Evolutionary conservation across 2,329 filamentous ascomycete genomes (phyloP).

Genomic region (Keithomyces neogunnii): DNA sequence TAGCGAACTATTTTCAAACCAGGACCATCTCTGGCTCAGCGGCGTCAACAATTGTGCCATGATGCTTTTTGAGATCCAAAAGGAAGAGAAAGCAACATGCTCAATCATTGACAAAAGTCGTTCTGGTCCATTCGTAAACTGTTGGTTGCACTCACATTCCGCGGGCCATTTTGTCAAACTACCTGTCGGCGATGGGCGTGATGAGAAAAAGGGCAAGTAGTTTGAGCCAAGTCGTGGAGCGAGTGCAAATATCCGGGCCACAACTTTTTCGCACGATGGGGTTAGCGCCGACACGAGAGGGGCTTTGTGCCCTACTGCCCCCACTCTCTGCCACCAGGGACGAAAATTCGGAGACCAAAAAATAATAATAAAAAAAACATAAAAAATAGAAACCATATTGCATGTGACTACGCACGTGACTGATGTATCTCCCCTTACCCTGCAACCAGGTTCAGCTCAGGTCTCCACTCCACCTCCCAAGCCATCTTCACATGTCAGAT

Average conservation of each 20-base stretch:
- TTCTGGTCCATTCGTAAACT: neutral
- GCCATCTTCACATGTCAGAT: no score
- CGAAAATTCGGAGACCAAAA: neutral
- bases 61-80: neutral
- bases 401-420: no score
- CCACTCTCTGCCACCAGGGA: neutral
- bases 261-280: conserved; percentile 19
- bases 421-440: neutral
- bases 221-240: conserved; percentile 15
- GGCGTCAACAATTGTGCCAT: neutral
- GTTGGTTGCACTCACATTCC: conserved; percentile 45
- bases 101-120: conserved; percentile 1
- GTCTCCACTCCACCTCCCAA: neutral
- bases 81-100: no score
- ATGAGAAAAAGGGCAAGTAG: conserved; percentile 22
- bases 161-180: conserved; percentile 51
- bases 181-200: conserved; percentile 28
- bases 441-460: neutral
- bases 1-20: neutral
- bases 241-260: conserved; percentile 20
- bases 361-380: no score
- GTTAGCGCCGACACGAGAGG: conserved; percentile 19
- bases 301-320: conserved; percentile 26
- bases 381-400: no score
- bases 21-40: neutral